These are phyloP conservation scores for Oryza rufipogon DNA, from an alignment of 176 grass and related monocot genomes.

Conservation along the genomic window DNA sequence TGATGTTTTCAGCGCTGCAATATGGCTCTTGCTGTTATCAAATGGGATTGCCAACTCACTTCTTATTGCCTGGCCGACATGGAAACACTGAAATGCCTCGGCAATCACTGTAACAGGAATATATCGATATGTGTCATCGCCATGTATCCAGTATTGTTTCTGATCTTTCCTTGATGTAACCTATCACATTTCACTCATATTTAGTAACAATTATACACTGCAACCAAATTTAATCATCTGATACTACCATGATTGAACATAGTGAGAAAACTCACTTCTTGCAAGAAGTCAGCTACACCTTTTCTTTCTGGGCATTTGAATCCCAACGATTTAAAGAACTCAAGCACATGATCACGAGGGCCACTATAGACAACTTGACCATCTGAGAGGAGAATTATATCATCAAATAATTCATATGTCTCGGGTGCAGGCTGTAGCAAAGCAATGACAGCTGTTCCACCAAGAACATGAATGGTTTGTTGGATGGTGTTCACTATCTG, in stretches of 20 bases:
- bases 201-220: background rate
- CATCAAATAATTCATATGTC: slow-evolving; percentile 84
- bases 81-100: slow-evolving; percentile 68
- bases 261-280: slow-evolving; percentile 55
- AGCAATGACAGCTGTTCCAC: slow-evolving; percentile 66
- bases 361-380: slow-evolving; percentile 27
- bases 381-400: slow-evolving; percentile 85
- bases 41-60: slow-evolving; percentile 59
- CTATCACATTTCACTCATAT: slow-evolving; percentile 28
- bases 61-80: slow-evolving; percentile 48
- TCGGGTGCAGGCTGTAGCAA: slow-evolving; percentile 85
- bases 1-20: slow-evolving; percentile 61
- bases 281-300: slow-evolving; percentile 80
- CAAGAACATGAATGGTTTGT: slow-evolving; percentile 61
- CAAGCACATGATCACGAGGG: slow-evolving; percentile 74
- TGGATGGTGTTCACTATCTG: slow-evolving; percentile 72
- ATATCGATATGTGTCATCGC: slow-evolving; percentile 62
- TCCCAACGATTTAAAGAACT: slow-evolving; percentile 74
- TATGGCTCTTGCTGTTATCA: slow-evolving; percentile 67
- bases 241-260: background rate
- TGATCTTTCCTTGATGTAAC: slow-evolving; percentile 51
- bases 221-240: no score
- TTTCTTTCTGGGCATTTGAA: slow-evolving; percentile 80
- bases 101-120: slow-evolving; percentile 66
- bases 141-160: slow-evolving; percentile 65